A percentile compares a stretch with the other conserved stretches of the same genome.
Evolutionary conservation across 2,329 filamentous ascomycete species (phyloP).

Genomic region (Monosporascus sp.): DNA sequence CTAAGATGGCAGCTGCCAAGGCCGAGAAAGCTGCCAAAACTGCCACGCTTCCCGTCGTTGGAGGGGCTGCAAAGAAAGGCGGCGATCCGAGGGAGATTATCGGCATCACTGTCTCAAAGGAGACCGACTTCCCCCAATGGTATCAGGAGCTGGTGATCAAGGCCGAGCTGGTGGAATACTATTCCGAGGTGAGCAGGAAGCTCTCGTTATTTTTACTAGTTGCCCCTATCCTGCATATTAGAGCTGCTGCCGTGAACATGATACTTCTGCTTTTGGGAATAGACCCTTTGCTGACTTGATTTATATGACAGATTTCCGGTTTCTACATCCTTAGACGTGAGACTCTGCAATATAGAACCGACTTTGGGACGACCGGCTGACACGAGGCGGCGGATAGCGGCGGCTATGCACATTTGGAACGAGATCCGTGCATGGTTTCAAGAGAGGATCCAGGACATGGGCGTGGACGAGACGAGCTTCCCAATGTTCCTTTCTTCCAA

Average conservation of each 20-base stretch:
- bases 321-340: constrained; percentile 84
- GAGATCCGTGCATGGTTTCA: constrained; percentile 63
- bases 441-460: constrained; percentile 78
- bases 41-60: constrained; percentile 44
- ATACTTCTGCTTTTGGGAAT: too few relatives aligned
- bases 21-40: constrained; percentile 58
- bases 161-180: constrained; percentile 97
- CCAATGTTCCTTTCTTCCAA: constrained; percentile 92
- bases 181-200: constrained; percentile 38
- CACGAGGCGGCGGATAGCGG: constrained; percentile 23
- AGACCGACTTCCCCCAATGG: constrained; percentile 87
- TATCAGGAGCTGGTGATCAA: constrained; percentile 98
- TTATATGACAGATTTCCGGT: constrained; percentile 69
- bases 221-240: too few relatives aligned
- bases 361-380: neutral
- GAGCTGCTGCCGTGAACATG: too few relatives aligned
- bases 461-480: constrained; percentile 93
- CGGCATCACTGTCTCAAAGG: constrained; percentile 81
- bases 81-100: constrained; percentile 58
- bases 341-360: neutral
- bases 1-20: constrained; percentile 56
- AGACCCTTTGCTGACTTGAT: constrained; percentile 12
- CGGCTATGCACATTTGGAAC: constrained; percentile 63
- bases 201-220: too few relatives aligned
- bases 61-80: constrained; percentile 46